Base-by-base conservation (phyloP, 1,139 yeast species). In the Candida freyschussii region DNA sequence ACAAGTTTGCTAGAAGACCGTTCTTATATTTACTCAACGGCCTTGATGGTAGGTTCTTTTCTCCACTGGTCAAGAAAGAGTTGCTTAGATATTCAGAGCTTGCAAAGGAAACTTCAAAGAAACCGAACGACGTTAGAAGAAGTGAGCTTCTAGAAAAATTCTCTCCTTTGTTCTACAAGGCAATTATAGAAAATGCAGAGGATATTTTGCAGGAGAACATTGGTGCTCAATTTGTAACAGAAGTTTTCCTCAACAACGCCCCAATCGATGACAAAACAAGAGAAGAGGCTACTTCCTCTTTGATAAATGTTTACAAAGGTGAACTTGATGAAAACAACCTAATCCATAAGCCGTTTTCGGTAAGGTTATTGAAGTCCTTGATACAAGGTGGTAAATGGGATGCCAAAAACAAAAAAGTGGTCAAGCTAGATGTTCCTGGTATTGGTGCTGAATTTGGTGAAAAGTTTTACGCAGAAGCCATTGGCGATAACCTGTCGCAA, bases 1-100 rank as follows among this genome's bases (percentile, higher is more conserved):
- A 83, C 47, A 86, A 87, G 56, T 82, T 72, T 53, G 86, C 91
- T 24, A 76, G 98, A 64, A 77, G 96, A 59, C 96, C 97, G 24
- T 76, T 89, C 53, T 62, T 91, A 39, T 89, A 86, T 58, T 63
- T 89, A 40, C 67, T 89, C 43, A 72, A 78, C 41, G 96, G 95
- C 4, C 68, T 83, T 40, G 84, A 81, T 48, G 85, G 89, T 20
- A 80, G 83, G 53, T 89, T 80, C 59, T 89, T 91, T 60, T 72
- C 84, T 21, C 94, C 94, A 33, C 56, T 67, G 15, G 72, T 75
- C 23, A 70, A 78, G 54, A 74, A 73, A 33, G 78, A 79, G 36
- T 63, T 87, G 38, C 55, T 62, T 28, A 70, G 62, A 47, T 79
- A 83, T 53, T 73, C 79, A 52, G 74, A 71, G 44, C 58, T 81